Base-by-base conservation (phyloP, 2,329 filamentous ascomycete species). In the Zymoseptoria tritici region DNA sequence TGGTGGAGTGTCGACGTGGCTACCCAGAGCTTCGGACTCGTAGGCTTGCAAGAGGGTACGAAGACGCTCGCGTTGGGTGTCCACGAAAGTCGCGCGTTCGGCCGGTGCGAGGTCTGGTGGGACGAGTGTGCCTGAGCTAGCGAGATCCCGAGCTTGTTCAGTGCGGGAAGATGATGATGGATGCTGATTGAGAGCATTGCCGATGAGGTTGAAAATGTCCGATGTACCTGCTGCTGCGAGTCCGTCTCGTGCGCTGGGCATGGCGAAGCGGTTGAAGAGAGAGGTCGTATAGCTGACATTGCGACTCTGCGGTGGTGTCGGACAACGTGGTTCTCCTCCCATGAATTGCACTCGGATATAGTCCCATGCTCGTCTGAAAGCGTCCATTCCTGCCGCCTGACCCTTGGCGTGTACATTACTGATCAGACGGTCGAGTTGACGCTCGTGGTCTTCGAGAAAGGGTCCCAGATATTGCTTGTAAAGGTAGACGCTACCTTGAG, bases 371-470 rank as follows among this genome's bases (percentile, higher is more conserved):
- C 74, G 71, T 66, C 78, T 75, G 21, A 79, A 66, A 42, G 76
- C 79, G 67, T 85, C 80, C 60, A 96, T 79, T 49, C 93, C 92
- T 49, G 90, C 85, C 16, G 85, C 80, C 76, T 87, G 89, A 62
- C 90, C 84, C 60, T 86, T 85, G 66, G 91, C 89, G 74, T 97
- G 92, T 49, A 86, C 81, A 61, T 85, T 83, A 65, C 86, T 87
- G 74, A 97, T 97, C 71, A 96, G 87, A 62, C 90, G 85, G 71
- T 99, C 94, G 75, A 99, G 97, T 66, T 90, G 85, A 51, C 81
- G 75, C 76, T 97, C 94, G 75, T 99, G 93, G 62, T 91, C 83
- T 69, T 85, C 81, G 55, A 99, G 85, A 78, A 93, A 96, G 0
- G 93, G 93, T 74, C 96, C 88, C 62, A 97, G 81, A 74, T 94